Percentiles rank a stretch among this genome's conserved stretches.
phyloP scores from a whole-genome alignment of 1,284 basidiomycete species.

The Lentinus polychrous region DNA sequence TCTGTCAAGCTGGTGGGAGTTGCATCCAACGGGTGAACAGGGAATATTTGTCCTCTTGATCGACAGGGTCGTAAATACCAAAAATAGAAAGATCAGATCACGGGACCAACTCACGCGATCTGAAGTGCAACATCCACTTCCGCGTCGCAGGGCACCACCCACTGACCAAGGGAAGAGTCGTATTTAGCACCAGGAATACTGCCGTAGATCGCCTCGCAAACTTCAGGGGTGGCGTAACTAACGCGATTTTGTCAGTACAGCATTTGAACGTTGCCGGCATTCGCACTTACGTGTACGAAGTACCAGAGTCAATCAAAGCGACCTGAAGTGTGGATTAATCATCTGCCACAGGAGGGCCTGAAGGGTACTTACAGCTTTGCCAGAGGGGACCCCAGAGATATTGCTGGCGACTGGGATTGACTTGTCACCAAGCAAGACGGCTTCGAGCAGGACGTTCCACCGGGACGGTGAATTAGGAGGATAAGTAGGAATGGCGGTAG shows the following conservation, averaged over 20 bases:
- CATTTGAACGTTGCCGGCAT: constrained; percentile 1
- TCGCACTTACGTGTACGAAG: constrained; percentile 63
- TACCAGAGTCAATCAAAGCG: constrained; percentile 67
- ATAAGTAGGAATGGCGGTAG: constrained; percentile 59
- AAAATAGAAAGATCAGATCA: background rate
- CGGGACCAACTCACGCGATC: constrained; percentile 45
- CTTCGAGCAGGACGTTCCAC: constrained; percentile 73
- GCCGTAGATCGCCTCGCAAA: constrained; percentile 62
- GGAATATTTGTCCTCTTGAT: constrained; percentile 55
- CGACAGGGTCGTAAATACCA: background rate
- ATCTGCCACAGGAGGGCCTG: constrained; percentile 34
- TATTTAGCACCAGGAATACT: constrained; percentile 51
- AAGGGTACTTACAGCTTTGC: constrained; percentile 42
- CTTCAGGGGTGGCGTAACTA: constrained; percentile 58
- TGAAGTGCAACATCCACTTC: constrained; percentile 74
- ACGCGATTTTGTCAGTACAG: constrained; percentile 7
- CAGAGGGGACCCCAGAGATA: constrained; percentile 50
- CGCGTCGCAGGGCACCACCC: constrained; percentile 61
- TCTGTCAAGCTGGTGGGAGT: constrained; percentile 40
- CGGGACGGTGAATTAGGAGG: constrained; percentile 52
- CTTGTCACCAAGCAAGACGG: constrained; percentile 46
- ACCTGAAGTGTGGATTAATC: constrained; percentile 20
- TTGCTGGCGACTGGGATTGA: constrained; percentile 44
- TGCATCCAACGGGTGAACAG: constrained; percentile 72
- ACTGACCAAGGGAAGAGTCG: constrained; percentile 44